A percentile compares a stretch with the other conserved stretches of the same genome.
Evolutionary conservation across 2,329 filamentous ascomycete species (phyloP).

Genomic region (Fusarium nodosum): DNA sequence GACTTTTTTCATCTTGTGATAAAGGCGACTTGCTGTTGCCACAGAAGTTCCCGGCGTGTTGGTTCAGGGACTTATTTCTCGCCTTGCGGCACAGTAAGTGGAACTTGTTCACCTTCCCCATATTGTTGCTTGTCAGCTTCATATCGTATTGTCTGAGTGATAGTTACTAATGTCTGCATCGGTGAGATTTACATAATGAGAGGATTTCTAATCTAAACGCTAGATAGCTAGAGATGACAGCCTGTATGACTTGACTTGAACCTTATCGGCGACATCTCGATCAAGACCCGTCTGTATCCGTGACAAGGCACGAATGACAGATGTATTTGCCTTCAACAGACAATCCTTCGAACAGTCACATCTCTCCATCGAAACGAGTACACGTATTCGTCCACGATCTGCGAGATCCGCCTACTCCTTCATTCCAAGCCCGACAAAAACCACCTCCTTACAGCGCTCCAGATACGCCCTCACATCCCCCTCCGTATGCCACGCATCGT

Average conservation of each 20-base stretch:
- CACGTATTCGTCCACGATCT: too few species aligned
- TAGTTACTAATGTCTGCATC: neutral
- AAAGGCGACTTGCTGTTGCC: neutral
- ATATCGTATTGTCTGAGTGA: neutral
- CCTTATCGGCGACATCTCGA: neutral
- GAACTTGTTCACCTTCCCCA: constrained; percentile 7
- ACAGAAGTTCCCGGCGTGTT: constrained; percentile 17
- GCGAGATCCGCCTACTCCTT: neutral
- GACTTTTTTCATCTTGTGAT: constrained; percentile 10
- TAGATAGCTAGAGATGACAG: neutral
- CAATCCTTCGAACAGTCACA: neutral
- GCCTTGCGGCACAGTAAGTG: constrained; percentile 7
- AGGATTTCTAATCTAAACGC: neutral
- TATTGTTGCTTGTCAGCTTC: neutral
- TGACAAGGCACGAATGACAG: neutral
- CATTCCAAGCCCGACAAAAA: neutral
- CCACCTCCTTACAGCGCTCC: constrained; percentile 34
- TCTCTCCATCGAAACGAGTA: neutral
- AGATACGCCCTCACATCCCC: constrained; percentile 43
- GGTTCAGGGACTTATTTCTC: constrained; percentile 1
- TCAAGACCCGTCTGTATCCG: neutral
- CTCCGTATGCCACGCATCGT: constrained; percentile 58
- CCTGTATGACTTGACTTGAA: neutral
- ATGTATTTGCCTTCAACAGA: neutral
- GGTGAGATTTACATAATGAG: neutral